Evolutionary conservation across 768 basidiomycete species (phyloP), one percentile per base, ranked within the genome.

Genomic region (Asterophora parasitica): DNA sequence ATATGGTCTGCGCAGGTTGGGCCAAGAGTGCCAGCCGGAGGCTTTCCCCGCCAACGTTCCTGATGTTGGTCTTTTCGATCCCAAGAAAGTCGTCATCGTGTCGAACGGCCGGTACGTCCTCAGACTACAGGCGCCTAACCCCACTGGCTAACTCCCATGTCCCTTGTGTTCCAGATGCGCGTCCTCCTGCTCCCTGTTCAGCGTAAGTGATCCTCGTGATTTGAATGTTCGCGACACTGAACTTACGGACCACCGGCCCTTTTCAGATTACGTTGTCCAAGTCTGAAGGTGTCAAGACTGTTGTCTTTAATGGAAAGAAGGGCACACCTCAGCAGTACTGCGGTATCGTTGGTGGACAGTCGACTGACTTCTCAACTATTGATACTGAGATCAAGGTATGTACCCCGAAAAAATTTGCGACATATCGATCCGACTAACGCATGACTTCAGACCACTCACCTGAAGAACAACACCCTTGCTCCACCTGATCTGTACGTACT

Each of bases 321-420:
- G 68, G 62, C 41, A 61, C 72, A 7, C 61, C 59, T 32, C 81
- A 82, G 54, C 71, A 81, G 55, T 82, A 81, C 57, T 80, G 78
- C 52, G 81, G 81, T 15, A 76, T 72, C 31, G 80, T 82, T 26
- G 81, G 79, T n/a, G 81, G 81, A 0, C 77, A 83, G 61, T 79
- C 77, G 4, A 75, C 75, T 1, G 73, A 75, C 53, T 82, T 76
- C 58, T 69, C 75, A 1, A 72, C 68, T n/a, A 76, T 82, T 9
- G 79, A 82, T 57, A 78, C 78, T 10, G 75, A 81, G 59, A 68
- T 81, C 51, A 82, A 80, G 71, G 74, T 69, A 46, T 42, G 60
- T 13, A 30, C 27, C 38, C 30, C 20, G 15, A 38, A 44, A n/a
- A 23, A 39, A 17, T 28, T 35, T 7, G 13, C 6, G 16, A 46